A percentile compares a stretch with the other conserved stretches of the same genome.
Evolutionary conservation across 805 yeast genomes (phyloP).

Genomic region (Alloascoidea africana): DNA sequence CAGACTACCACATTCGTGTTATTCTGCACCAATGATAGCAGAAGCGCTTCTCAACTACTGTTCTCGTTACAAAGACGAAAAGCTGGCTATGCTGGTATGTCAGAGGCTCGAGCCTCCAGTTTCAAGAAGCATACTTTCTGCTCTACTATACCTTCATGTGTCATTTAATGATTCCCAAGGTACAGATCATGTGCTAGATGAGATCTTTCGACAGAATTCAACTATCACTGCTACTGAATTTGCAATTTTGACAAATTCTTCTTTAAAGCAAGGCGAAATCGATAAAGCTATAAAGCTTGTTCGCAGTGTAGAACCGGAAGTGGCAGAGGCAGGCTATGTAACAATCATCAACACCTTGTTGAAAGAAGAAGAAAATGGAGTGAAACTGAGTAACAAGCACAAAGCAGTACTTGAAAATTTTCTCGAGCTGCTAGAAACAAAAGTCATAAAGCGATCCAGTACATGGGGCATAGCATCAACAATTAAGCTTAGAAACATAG

Average conservation of each 20-base stretch:
- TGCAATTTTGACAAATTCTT: not conserved
- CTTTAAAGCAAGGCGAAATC: not conserved
- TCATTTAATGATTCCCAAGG: slow-evolving; percentile 2
- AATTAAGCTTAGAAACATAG: too few relatives aligned
- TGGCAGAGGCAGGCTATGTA: not conserved
- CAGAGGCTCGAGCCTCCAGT: not conserved
- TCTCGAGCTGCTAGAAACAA: too few relatives aligned
- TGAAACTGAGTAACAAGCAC: too few relatives aligned
- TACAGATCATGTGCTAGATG: slow-evolving; percentile 2
- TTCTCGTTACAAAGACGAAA: not conserved
- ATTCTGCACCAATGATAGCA: not conserved
- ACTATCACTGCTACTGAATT: not conserved
- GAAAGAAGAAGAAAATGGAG: too few relatives aligned
- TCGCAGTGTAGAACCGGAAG: not conserved
- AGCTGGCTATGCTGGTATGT: slow-evolving; percentile 1
- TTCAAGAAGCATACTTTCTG: not conserved
- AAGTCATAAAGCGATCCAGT: too few relatives aligned
- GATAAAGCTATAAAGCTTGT: slow-evolving; percentile 1
- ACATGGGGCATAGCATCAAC: too few relatives aligned
- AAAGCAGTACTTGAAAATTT: too few relatives aligned
- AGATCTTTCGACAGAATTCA: slow-evolving; percentile 2
- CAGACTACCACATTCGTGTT: not conserved
- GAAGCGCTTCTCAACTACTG: not conserved
- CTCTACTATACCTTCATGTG: slow-evolving; percentile 2
- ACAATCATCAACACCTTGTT: not conserved